Conservation (phyloP, 2,329 filamentous ascomycete genomes). For the Phaeosphaeria sp. region DNA sequence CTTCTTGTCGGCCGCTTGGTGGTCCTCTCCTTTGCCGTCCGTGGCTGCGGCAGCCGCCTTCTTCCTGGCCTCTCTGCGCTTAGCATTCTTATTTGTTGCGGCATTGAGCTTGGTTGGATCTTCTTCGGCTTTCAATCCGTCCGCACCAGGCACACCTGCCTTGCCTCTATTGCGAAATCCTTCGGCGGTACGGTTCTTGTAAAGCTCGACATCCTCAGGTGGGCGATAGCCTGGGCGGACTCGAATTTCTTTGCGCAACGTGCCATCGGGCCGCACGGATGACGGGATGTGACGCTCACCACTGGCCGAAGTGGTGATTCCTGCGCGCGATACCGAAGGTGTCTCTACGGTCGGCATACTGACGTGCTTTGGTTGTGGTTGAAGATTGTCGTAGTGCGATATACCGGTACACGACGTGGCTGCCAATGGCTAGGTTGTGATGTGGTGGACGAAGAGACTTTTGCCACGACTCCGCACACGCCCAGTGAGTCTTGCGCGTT, state of each 20-base stretch:
- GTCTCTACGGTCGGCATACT: constrained; percentile 42
- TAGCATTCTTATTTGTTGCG: constrained; percentile 82
- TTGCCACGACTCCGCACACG: neutral
- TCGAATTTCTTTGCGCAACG: constrained; percentile 90
- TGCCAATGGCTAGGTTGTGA: neutral
- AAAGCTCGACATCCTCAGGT: constrained; percentile 93
- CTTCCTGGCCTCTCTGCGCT: constrained; percentile 71
- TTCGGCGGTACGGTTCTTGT: constrained; percentile 90
- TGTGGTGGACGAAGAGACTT: neutral
- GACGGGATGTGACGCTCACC: constrained; percentile 90
- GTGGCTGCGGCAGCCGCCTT: constrained; percentile 54
- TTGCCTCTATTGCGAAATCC: constrained; percentile 79
- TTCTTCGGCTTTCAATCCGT: constrained; percentile 52
- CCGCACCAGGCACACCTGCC: constrained; percentile 76
- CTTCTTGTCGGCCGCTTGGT: constrained; percentile 35
- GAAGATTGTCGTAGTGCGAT: neutral
- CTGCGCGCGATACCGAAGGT: constrained; percentile 49
- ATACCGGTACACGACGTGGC: neutral
- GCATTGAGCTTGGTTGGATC: constrained; percentile 59
- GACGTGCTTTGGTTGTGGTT: neutral
- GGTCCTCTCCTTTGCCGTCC: constrained; percentile 61
- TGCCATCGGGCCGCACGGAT: constrained; percentile 85
- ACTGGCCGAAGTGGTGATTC: constrained; percentile 73
- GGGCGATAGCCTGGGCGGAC: constrained; percentile 93
- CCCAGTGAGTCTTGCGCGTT: neutral